Conservation (phyloP, 2,329 filamentous ascomycete species). For the Ambrosiella beaveri region DNA sequence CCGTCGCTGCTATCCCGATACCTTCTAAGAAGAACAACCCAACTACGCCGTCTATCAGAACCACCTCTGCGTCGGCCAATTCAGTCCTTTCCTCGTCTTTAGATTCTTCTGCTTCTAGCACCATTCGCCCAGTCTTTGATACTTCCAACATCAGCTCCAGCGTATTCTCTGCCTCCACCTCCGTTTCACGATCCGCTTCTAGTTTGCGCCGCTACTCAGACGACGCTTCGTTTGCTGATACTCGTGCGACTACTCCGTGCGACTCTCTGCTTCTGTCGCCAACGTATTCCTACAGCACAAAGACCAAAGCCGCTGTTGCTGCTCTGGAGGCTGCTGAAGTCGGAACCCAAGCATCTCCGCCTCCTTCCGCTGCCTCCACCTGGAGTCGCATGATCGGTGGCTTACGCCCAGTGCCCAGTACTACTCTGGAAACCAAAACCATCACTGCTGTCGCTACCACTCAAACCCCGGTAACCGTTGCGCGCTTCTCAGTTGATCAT, state of each 20-base stretch:
- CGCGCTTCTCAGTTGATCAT: slow-evolving; percentile 17
- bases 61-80: slow-evolving; percentile 10
- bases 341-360: slow-evolving; percentile 8
- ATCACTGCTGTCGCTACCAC: slow-evolving; percentile 1
- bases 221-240: slow-evolving; percentile 4
- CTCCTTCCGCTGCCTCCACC: slow-evolving; percentile 23
- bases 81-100: slow-evolving; percentile 12
- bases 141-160: slow-evolving; percentile 9
- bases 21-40: not conserved
- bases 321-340: not conserved
- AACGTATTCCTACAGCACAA: not conserved
- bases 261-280: slow-evolving; percentile 8
- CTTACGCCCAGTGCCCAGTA: slow-evolving; percentile 33
- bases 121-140: slow-evolving; percentile 12
- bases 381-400: slow-evolving; percentile 38
- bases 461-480: slow-evolving; percentile 7
- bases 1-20: slow-evolving; percentile 7
- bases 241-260: slow-evolving; percentile 8
- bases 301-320: slow-evolving; percentile 2
- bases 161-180: slow-evolving; percentile 8
- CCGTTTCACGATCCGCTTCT: slow-evolving; percentile 7
- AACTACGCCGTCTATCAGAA: slow-evolving; percentile 7
- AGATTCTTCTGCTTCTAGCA: slow-evolving; percentile 10
- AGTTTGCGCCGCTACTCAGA: slow-evolving; percentile 9
- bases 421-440: slow-evolving; percentile 17